Conservation (phyloP, 768 basidiomycete genomes). For the Daedaleopsis nitida region DNA sequence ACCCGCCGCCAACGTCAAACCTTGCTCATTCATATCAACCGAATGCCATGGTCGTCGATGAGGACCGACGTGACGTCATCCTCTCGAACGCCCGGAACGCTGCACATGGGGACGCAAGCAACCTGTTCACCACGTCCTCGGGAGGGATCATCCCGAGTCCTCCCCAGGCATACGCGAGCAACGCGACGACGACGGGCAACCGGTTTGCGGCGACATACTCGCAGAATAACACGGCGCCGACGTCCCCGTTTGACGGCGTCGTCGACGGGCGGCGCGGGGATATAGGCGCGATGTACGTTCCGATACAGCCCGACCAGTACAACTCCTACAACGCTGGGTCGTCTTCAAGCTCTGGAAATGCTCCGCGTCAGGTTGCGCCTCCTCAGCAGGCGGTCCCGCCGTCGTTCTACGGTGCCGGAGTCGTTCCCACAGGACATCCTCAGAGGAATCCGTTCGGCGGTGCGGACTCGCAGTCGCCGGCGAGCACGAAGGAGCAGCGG, state of each 20-base stretch:
- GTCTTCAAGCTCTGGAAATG: conserved; percentile 28
- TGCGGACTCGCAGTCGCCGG: conserved; percentile 36
- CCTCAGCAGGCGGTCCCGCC: conserved; percentile 54
- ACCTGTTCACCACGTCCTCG: conserved; percentile 44
- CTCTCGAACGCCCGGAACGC: conserved; percentile 77
- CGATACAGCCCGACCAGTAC: conserved; percentile 84
- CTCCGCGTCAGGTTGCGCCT: conserved; percentile 49
- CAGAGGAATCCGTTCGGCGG: conserved; percentile 41
- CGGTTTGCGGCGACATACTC: conserved; percentile 63
- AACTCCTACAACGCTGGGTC: conserved; percentile 50
- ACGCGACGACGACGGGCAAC: conserved; percentile 52
- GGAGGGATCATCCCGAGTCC: conserved; percentile 68
- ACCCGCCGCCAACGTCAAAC: conserved; percentile 65
- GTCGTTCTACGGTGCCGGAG: conserved; percentile 72
- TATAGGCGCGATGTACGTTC: conserved; percentile 71
- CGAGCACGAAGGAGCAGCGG: conserved; percentile 54
- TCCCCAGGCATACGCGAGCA: conserved; percentile 68
- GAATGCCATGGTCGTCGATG: conserved; percentile 63
- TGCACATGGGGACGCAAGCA: conserved; percentile 50
- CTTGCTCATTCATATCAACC: conserved; percentile 64
- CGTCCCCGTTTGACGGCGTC: conserved; percentile 55
- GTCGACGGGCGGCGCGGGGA: conserved; percentile 59
- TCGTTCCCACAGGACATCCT: conserved; percentile 49
- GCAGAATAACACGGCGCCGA: conserved; percentile 35
- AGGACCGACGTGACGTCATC: conserved; percentile 74